Evolutionary conservation across 2,329 filamentous ascomycete genomes (phyloP), one percentile per base, ranked within the genome.

Genomic region (Septoria petroselini): DNA sequence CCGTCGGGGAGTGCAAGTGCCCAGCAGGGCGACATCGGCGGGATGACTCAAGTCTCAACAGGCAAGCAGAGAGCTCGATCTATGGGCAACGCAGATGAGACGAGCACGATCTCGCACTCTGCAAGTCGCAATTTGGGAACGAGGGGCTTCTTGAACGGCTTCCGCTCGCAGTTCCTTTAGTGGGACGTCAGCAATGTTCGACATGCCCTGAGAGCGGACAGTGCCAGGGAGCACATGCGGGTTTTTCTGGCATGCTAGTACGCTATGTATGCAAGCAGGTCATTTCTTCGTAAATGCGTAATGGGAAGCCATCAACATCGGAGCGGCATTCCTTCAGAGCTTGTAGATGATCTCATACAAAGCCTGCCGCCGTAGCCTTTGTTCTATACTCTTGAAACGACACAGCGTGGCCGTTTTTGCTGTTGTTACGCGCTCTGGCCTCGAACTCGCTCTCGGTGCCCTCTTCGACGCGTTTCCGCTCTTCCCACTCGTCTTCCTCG

Each of bases 321-420:
- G n/a, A n/a, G n/a, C n/a, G n/a, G n/a, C n/a, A n/a, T n/a, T n/a
- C n/a, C n/a, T n/a, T n/a, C n/a, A n/a, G n/a, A n/a, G n/a, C n/a
- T n/a, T n/a, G n/a, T n/a, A 27, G 23, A 27, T 5, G 9, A 9
- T 27, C 5, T 27, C 48, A 57, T 11, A 54, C 52, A 47, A 64
- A 68, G 11, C 68, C 68, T 7, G 62, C 68, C 14, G 65, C 68
- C 27, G 57, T 61, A 19, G 63, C 64, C 57, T 70, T 73, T 55
- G 70, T 68, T 47, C 73, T 63, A 61, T 74, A 76, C 59, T 76
- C 72, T 58, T 76, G 70, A 57, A 76, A 76, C 4, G 65, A 68
- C 61, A 66, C 60, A 49, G 65, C 52, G 52, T 63, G 58, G 29
- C 63, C 51, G 45, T 62, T 52, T 49, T 58, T 55, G 1, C 50